phyloP scores from a whole-genome alignment of 768 basidiomycete genomes.

The Auricularia sp. region DNA sequence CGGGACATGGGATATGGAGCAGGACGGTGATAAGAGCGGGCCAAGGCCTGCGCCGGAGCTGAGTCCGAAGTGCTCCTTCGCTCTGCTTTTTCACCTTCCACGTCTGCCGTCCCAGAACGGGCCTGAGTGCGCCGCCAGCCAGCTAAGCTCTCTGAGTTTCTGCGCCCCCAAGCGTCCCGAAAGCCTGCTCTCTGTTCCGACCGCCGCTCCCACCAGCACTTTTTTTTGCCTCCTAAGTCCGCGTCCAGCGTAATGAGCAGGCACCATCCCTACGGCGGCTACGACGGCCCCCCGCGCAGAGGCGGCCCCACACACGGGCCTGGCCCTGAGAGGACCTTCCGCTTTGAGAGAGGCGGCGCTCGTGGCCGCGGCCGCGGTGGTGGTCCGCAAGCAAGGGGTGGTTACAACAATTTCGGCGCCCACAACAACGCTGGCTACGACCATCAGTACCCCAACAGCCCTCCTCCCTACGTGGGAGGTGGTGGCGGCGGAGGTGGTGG shows the following conservation, averaged over 20 bases:
- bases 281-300: slow-evolving; percentile 54
- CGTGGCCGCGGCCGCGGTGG: slow-evolving; percentile 53
- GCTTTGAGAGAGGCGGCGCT: slow-evolving; percentile 30
- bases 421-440: not conserved
- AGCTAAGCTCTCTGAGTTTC: too few relatives aligned
- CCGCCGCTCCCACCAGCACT: not conserved
- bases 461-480: slow-evolving; percentile 28
- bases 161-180: too few relatives aligned
- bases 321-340: slow-evolving; percentile 66
- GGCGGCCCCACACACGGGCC: slow-evolving; percentile 45
- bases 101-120: too few relatives aligned
- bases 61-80: too few relatives aligned
- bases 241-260: slow-evolving; percentile 53
- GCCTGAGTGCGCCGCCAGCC: too few relatives aligned
- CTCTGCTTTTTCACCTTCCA: too few relatives aligned
- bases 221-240: not conserved
- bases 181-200: not conserved
- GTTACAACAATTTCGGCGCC: slow-evolving; percentile 24
- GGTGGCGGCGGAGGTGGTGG: slow-evolving; percentile 26
- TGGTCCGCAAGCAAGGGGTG: slow-evolving; percentile 34
- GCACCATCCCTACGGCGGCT: slow-evolving; percentile 77
- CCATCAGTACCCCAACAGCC: not conserved
- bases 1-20: slow-evolving; percentile 60
- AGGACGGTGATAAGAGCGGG: slow-evolving; percentile 12
- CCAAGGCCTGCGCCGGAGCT: not conserved